Conservation (phyloP, 768 basidiomycete species). For the Termitomyces heimii region DNA sequence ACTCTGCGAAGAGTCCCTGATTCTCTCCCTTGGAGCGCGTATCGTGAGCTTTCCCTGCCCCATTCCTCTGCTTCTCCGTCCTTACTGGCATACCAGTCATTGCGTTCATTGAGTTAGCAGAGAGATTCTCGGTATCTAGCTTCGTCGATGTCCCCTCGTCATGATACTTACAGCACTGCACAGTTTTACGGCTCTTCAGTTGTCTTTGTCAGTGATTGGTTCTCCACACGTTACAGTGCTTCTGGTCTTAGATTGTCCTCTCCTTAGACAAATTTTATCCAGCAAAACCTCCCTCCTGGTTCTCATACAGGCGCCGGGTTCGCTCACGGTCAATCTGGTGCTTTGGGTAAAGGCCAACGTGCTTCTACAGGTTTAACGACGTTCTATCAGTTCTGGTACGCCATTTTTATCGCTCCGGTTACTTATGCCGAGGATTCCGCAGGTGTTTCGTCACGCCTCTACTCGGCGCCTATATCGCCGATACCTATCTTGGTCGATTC, state of each 20-base stretch:
- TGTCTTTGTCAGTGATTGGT: conserved; percentile 34
- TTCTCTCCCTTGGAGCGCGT: conserved; percentile 50
- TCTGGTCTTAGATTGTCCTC: background rate
- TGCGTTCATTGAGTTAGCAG: conserved; percentile 61
- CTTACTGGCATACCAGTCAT: conserved; percentile 37
- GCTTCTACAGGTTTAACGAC: conserved; percentile 68
- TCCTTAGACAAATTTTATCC: conserved; percentile 65
- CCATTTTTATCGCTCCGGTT: background rate
- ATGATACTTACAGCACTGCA: background rate
- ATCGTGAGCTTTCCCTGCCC: conserved; percentile 27
- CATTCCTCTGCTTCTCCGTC: background rate
- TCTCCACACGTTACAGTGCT: background rate
- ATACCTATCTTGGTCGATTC: conserved; percentile 67
- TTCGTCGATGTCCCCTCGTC: background rate
- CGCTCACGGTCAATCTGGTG: conserved; percentile 53
- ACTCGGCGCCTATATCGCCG: conserved; percentile 67
- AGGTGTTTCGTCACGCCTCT: conserved; percentile 67
- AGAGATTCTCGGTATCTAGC: conserved; percentile 60
- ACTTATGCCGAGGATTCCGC: background rate
- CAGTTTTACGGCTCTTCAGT: conserved; percentile 44
- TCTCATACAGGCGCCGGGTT: conserved; percentile 63
- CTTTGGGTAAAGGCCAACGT: conserved; percentile 60
- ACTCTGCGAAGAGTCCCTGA: conserved; percentile 62
- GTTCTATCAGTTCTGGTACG: conserved; percentile 67
- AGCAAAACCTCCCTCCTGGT: conserved; percentile 58